Base-by-base conservation (phyloP, 73 alveolate genomes). In the Stentor roeselii region DNA sequence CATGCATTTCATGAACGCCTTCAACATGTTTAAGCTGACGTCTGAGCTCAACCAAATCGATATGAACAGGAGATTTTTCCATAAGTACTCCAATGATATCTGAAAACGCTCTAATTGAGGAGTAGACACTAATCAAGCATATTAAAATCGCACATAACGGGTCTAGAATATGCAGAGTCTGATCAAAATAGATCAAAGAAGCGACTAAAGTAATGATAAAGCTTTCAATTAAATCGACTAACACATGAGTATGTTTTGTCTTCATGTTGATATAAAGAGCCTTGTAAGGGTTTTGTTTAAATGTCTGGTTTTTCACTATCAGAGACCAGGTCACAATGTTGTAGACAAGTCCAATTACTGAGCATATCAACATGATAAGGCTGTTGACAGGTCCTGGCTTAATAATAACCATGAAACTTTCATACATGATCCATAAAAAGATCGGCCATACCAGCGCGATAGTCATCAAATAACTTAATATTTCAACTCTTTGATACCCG, bases 1-100 rank as follows among this genome's bases (percentile, higher is more conserved):
- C 99, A 90, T 96, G 99, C 1, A 96, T 86, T 58, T 93, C 98
- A 30, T 78, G 78, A 42, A 93, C 98, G 35, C 85, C 90, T 3
- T 50, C 30, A 50, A 50, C 21, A 50, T 50, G 30, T 50, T 50
- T 50, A 6, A 50, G 67, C 67, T 50, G 30, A 50, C 30, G 6
- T 50, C 21, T 50, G 21, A 50, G 67, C 67, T 6, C 6, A 11
- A 21, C 6, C 6, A 50, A 21, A 21, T 50, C 21, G 67, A 50
- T 50, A 11, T 50, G 30, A 6, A 50, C 21, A 50, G 67, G 67
- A 6, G 67, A 6, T 50, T 21, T 50, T 50, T 50, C 67, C 67
- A 50, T 50, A 50, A 50, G 67, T 11, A 50, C 67, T 21, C 67
- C 67, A 50, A 50, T 50, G 21, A 6, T 50, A 50, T 50, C 67